phyloP scores from a whole-genome alignment of 106 monocot species.

The Gastrodia elata region DNA sequence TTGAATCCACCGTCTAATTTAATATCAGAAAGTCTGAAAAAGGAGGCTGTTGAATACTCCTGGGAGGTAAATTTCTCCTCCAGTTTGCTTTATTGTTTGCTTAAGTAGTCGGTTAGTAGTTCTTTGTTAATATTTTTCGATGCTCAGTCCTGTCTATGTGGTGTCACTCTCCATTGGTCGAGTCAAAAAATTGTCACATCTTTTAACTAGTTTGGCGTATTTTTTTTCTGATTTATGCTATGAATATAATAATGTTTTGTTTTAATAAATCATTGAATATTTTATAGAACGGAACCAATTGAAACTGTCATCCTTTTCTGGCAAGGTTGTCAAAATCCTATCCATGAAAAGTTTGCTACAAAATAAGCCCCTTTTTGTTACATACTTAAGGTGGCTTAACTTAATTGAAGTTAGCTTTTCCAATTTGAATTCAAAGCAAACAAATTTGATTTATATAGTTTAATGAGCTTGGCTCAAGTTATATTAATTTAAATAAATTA shows the following conservation, averaged over 20 bases:
- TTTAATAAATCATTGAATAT: conserved; percentile 3
- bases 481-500: no score
- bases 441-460: no score
- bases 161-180: neutral
- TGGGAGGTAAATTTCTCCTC: conserved; percentile 65
- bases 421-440: no score
- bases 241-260: neutral
- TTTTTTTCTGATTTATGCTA: neutral
- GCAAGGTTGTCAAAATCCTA: neutral
- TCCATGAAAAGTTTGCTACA: no score
- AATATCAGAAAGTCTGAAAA: conserved; percentile 52
- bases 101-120: neutral
- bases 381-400: no score
- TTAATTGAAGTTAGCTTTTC: no score
- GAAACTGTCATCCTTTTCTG: neutral
- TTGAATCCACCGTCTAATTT: conserved; percentile 51
- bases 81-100: neutral
- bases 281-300: neutral
- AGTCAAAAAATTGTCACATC: neutral
- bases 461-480: no score
- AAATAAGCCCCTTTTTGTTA: no score
- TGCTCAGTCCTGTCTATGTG: neutral
- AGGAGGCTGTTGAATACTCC: conserved; percentile 38
- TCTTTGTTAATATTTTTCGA: neutral
- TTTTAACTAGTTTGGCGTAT: neutral